Evolutionary conservation across 2,329 filamentous ascomycete species (phyloP).

Genomic region (Thelonectria rubi): DNA sequence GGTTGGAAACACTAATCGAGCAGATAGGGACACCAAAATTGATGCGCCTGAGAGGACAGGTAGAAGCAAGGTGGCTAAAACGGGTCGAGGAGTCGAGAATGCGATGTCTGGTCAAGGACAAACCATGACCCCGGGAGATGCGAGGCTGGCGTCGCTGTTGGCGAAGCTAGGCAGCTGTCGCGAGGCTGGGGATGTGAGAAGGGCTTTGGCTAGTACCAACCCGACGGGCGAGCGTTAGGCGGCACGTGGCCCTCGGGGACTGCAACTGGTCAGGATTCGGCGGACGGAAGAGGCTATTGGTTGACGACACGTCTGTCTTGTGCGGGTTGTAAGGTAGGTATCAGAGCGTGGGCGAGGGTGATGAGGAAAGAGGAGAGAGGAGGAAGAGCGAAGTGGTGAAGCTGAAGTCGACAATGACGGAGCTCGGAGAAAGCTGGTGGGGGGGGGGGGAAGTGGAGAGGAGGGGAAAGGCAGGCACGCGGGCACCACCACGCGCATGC

Average conservation of each 20-base stretch:
- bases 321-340: not conserved
- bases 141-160: slow-evolving; percentile 23
- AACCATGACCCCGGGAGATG: slow-evolving; percentile 25
- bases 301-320: not conserved
- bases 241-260: not conserved
- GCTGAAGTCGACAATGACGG: slow-evolving; percentile 21
- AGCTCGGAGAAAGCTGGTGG: slow-evolving; percentile 30
- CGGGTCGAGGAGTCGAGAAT: not conserved
- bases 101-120: slow-evolving; percentile 12
- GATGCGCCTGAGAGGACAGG: not conserved
- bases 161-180: slow-evolving; percentile 30
- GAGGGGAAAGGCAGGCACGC: slow-evolving; percentile 15
- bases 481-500: slow-evolving; percentile 7
- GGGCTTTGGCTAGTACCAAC: slow-evolving; percentile 17
- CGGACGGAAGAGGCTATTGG: not conserved
- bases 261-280: not conserved
- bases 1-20: not conserved
- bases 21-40: not conserved
- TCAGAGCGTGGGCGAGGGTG: not conserved
- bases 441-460: slow-evolving; percentile 25
- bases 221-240: not conserved
- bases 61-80: not conserved
- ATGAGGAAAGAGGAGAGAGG: not conserved
- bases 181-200: slow-evolving; percentile 37
- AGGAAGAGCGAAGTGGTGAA: slow-evolving; percentile 3